phyloP scores from a whole-genome alignment of 2,329 filamentous ascomycete genomes.

The Ophiostoma sp. region DNA sequence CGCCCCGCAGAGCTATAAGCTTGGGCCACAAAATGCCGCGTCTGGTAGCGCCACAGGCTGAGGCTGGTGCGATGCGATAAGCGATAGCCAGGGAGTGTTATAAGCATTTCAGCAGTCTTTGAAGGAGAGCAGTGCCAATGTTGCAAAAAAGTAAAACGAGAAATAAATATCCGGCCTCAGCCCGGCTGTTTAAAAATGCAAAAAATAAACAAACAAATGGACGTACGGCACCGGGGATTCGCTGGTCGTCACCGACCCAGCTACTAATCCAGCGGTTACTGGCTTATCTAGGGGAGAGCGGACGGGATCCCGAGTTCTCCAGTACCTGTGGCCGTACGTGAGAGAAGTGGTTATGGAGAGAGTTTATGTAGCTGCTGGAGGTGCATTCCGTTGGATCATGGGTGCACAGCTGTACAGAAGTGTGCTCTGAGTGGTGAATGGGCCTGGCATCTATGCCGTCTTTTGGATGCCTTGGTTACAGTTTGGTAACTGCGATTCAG shows the following conservation, averaged over 20 bases:
- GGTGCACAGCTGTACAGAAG: too few relatives aligned
- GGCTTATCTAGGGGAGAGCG: slow-evolving; percentile 23
- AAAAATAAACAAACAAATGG: slow-evolving; percentile 15
- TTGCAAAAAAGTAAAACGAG: background rate
- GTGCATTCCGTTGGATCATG: too few relatives aligned
- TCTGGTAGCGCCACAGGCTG: slow-evolving; percentile 21
- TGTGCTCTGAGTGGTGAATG: too few relatives aligned
- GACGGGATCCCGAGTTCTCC: slow-evolving; percentile 22
- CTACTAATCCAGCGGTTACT: slow-evolving; percentile 22
- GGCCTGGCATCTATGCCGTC: too few relatives aligned
- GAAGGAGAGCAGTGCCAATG: background rate
- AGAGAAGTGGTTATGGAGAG: background rate
- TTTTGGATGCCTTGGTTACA: too few relatives aligned
- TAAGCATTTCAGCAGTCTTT: background rate
- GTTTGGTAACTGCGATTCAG: too few relatives aligned
- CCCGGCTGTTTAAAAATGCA: too few relatives aligned
- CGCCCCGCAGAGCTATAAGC: slow-evolving; percentile 25
- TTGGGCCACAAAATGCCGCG: slow-evolving; percentile 28
- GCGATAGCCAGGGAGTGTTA: background rate
- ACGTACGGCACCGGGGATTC: slow-evolving; percentile 23
- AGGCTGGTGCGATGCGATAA: slow-evolving; percentile 23
- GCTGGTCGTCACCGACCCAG: slow-evolving; percentile 23
- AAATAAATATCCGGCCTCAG: background rate
- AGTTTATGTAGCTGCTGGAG: background rate
- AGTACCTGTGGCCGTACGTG: slow-evolving; percentile 20